Percentiles rank a stretch among this genome's conserved stretches.
Evolutionary conservation across 2,329 filamentous ascomycete species (phyloP).

Genomic region (Claviceps arundinis): DNA sequence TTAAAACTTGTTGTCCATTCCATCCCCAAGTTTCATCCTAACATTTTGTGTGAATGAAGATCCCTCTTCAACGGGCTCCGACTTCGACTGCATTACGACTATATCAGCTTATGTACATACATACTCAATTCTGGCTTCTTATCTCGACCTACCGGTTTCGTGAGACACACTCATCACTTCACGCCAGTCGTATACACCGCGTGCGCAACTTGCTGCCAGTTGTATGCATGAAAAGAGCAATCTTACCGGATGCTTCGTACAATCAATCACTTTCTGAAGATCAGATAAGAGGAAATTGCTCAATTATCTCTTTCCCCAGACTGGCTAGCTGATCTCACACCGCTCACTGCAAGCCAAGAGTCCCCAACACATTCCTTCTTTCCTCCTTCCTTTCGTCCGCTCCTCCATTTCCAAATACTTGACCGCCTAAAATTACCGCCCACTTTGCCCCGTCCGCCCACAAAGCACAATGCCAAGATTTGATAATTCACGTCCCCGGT

Average conservation of each 20-base stretch:
- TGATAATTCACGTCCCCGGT: neutral
- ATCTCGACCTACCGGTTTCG: neutral
- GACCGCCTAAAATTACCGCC: no score
- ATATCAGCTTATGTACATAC: neutral
- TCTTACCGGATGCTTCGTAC: neutral
- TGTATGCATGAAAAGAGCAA: neutral
- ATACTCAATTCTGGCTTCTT: neutral
- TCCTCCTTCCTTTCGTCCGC: neutral
- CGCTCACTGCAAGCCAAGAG: conserved; percentile 35
- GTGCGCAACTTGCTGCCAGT: neutral
- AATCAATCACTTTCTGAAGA: neutral
- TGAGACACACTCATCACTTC: neutral
- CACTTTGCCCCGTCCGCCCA: neutral
- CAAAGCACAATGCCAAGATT: neutral
- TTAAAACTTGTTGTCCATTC: neutral
- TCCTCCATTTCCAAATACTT: neutral
- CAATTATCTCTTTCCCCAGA: neutral
- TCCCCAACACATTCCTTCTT: conserved; percentile 32
- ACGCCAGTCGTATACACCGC: neutral
- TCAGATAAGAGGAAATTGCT: neutral
- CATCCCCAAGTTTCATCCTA: neutral
- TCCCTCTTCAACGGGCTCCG: neutral
- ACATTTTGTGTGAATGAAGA: neutral
- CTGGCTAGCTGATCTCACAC: no score
- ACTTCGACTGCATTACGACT: neutral